phyloP scores from a whole-genome alignment of 306 rosid genomes.

The Vachellia collinsii region DNA sequence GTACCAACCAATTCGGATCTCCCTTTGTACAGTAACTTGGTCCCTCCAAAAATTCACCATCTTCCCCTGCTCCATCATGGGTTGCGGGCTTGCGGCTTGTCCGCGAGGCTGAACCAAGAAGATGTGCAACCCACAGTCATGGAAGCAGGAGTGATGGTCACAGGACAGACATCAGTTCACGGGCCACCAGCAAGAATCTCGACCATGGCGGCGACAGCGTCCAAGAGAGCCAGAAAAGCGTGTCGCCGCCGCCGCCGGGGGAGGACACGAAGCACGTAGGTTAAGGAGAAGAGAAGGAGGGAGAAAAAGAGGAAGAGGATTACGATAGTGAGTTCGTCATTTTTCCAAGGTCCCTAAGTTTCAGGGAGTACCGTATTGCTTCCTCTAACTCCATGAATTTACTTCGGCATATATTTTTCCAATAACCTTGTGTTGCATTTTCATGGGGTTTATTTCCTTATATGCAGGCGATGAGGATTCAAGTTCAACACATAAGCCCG shows the following conservation, averaged over 20 bases:
- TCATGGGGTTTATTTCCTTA: not conserved
- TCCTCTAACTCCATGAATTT: not conserved
- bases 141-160: not conserved
- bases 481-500: not conserved
- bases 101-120: not conserved
- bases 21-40: not conserved
- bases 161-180: too few species aligned
- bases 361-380: slow-evolving; percentile 1
- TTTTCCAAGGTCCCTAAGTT: not conserved
- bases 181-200: not conserved
- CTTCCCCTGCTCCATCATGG: not conserved
- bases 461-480: slow-evolving; percentile 12
- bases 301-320: not conserved
- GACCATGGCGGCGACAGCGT: not conserved
- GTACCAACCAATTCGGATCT: not conserved
- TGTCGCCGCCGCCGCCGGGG: not conserved
- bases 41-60: not conserved
- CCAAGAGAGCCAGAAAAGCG: not conserved
- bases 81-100: slow-evolving; percentile 21
- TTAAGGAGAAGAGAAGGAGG: not conserved
- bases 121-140: not conserved
- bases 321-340: not conserved
- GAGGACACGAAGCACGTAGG: not conserved
- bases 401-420: not conserved
- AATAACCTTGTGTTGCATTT: not conserved